Percentiles rank a stretch among this genome's conserved stretches.
These are phyloP conservation scores for Austroboletus eburneus DNA, from an alignment of 768 basidiomycete species.

Conservation along the genomic window DNA sequence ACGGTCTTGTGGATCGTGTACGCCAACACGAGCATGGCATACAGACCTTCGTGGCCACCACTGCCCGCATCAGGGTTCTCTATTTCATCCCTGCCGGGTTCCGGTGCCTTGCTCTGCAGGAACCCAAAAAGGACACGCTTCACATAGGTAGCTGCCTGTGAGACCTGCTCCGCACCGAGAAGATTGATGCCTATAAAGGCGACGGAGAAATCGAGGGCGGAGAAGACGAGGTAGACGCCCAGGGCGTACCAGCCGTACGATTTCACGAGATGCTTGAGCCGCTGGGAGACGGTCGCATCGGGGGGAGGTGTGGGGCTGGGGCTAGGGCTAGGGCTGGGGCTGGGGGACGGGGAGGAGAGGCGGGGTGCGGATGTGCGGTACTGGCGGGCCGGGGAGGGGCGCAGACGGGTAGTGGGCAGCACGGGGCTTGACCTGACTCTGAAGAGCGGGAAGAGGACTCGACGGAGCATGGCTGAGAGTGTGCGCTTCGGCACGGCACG, in stretches of 20 bases:
- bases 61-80: conserved; percentile 36
- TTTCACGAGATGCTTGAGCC: conserved; percentile 79
- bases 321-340: conserved; percentile 9
- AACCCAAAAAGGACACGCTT: conserved; percentile 46
- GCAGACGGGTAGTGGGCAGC: conserved; percentile 22
- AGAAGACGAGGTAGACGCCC: conserved; percentile 78
- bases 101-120: conserved; percentile 50
- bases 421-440: conserved; percentile 38
- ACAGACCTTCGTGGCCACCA: conserved; percentile 67
- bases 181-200: conserved; percentile 82
- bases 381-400: conserved; percentile 34
- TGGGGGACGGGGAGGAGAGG: conserved; percentile 35
- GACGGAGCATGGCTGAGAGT: conserved; percentile 30
- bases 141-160: conserved; percentile 54
- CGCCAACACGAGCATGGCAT: conserved; percentile 89
- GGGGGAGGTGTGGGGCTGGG: conserved; percentile 35
- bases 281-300: conserved; percentile 58
- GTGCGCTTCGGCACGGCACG: neutral
- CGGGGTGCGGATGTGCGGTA: conserved; percentile 49
- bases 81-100: conserved; percentile 65
- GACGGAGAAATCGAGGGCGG: conserved; percentile 76
- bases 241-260: conserved; percentile 96
- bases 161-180: conserved; percentile 88
- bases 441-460: conserved; percentile 42
- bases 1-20: conserved; percentile 96